A percentile compares a stretch with the other conserved stretches of the same genome.
These are phyloP conservation scores for Stephania japonica DNA, from an alignment of 164 flowering plant genomes.

Conservation along the genomic window DNA sequence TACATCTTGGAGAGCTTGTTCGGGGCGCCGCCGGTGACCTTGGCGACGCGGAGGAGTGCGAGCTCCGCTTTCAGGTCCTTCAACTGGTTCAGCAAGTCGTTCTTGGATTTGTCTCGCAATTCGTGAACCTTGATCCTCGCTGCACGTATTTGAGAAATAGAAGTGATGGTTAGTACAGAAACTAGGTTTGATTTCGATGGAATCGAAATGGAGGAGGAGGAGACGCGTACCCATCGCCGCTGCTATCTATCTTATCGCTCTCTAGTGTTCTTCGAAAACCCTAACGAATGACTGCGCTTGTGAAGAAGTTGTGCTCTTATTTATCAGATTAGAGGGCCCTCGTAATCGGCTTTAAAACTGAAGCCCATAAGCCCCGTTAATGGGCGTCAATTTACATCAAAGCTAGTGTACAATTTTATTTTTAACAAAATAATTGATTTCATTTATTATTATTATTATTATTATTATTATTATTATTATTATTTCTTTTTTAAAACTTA, in stretches of 20 bases:
- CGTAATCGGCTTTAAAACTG: no score
- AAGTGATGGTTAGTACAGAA: background rate
- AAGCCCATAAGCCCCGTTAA: no score
- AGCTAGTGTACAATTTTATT: no score
- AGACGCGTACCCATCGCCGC: background rate
- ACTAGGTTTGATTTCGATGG: background rate
- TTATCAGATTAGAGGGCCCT: no score
- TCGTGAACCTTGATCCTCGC: constrained; percentile 81
- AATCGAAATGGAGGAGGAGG: background rate
- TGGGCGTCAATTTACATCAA: no score
- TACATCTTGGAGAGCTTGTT: constrained; percentile 83
- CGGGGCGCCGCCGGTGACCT: constrained; percentile 76
- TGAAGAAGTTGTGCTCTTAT: no score
- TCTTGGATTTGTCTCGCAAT: constrained; percentile 47
- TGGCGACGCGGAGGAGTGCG: constrained; percentile 65
- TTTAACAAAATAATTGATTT: no score
- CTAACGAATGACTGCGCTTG: background rate
- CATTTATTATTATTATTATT: no score
- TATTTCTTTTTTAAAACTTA: no score
- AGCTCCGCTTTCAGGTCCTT: constrained; percentile 74
- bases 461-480: no score
- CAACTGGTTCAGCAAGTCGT: constrained; percentile 47
- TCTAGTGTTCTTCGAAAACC: background rate
- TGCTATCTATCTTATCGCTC: background rate
- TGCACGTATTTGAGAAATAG: constrained; percentile 10